Conservation (phyloP, 352 stramenopile genomes). For the Pythium periplocum region DNA sequence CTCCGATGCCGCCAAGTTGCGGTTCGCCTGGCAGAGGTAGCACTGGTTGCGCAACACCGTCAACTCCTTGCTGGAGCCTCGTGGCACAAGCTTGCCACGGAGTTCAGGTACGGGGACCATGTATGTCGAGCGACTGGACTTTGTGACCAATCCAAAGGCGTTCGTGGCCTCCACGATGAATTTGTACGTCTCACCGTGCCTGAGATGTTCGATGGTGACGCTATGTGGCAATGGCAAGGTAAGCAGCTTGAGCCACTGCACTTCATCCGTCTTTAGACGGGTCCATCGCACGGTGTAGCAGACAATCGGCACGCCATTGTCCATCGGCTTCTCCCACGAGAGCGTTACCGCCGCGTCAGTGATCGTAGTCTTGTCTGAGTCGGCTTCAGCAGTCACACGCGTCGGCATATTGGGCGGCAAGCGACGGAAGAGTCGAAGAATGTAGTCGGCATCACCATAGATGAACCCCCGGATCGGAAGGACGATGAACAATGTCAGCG, state of each 20-base stretch:
- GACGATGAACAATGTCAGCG: slow-evolving; percentile 66
- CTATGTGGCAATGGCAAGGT: slow-evolving; percentile 59
- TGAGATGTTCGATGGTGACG: slow-evolving; percentile 51
- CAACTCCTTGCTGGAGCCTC: slow-evolving; percentile 29
- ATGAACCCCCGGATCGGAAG: slow-evolving; percentile 78
- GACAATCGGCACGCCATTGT: slow-evolving; percentile 77
- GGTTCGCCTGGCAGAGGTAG: slow-evolving; percentile 63
- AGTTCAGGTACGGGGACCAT: slow-evolving; percentile 79
- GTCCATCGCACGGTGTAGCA: slow-evolving; percentile 83
- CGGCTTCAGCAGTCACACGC: slow-evolving; percentile 62
- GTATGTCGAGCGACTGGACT: slow-evolving; percentile 78
- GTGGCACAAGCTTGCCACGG: slow-evolving; percentile 50
- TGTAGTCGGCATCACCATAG: slow-evolving; percentile 74
- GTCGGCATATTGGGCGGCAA: slow-evolving; percentile 80
- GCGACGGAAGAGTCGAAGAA: slow-evolving; percentile 58
- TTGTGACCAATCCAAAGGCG: slow-evolving; percentile 64
- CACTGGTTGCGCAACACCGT: slow-evolving; percentile 57
- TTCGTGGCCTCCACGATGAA: slow-evolving; percentile 82
- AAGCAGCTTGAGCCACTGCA: slow-evolving; percentile 74
- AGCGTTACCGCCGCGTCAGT: slow-evolving; percentile 51
- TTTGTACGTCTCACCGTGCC: slow-evolving; percentile 81
- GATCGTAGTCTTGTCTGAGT: slow-evolving; percentile 50
- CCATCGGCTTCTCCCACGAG: slow-evolving; percentile 73
- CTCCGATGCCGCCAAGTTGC: slow-evolving; percentile 10
- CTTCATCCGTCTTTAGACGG: slow-evolving; percentile 64